Evolutionary conservation across 768 basidiomycete species (phyloP), one percentile per base, ranked within the genome.

Genomic region (Daedaleopsis nitida): DNA sequence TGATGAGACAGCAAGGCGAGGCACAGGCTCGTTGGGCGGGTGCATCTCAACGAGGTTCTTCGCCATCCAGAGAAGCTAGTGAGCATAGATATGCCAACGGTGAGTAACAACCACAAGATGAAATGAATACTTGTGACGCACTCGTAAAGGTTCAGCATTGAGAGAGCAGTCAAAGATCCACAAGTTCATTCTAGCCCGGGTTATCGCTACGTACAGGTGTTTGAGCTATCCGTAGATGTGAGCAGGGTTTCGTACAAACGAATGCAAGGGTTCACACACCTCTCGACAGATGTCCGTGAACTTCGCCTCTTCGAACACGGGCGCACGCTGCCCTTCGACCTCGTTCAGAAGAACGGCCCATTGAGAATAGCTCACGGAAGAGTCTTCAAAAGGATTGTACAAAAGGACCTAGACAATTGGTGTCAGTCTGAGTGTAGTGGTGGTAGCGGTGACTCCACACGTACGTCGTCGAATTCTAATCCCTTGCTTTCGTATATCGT

Each of bases 321-420:
- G 86, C 17, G 78, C 78, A 5, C 69, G 58, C 10, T 62, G 53
- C n/a, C 71, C 68, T 37, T 75, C 69, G 0, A 78, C 55, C 1
- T 70, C 75, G 52, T 83, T 82, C 5, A 86, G 68, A 5, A 89
- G 73, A 1, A 87, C 76, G 10, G 86, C 76, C 89, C 89, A 91
- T 50, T 85, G 84, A 0, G 81, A 71, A 1, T 69, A 58, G 43
- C 80, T 80, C 2, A 82, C 72, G 0, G 68, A 65, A 0, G 90
- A 91, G 64, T 88, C 86, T 24, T 83, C 79, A 65, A 92, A 92
- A 72, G 91, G 91, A 63, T 92, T 85, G 66, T 86, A 91, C 12
- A 92, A 66, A 3, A 92, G 76, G 5, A 92, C 88, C 88, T 90
- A 58, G 3, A 42, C 17, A 3, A 0, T 4, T 47, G 43, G 21